Conservation (phyloP, 495 filamentous ascomycete species). For the Neurospora tetrasperma region DNA sequence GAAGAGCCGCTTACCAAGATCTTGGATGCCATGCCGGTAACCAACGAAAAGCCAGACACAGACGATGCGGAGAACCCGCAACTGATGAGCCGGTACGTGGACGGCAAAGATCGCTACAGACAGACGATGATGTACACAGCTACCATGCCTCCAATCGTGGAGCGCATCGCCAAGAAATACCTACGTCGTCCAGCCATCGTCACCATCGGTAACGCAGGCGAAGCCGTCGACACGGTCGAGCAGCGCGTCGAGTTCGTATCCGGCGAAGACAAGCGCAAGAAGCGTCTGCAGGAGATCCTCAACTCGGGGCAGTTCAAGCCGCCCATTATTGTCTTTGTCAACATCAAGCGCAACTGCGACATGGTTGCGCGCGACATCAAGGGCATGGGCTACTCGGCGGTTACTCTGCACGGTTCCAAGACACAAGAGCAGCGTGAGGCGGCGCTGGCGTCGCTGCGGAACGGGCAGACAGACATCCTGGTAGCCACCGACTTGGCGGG, state of each 20-base stretch:
- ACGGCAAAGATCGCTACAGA: constrained; percentile 77
- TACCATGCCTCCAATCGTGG: constrained; percentile 90
- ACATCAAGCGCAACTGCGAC: constrained; percentile 99
- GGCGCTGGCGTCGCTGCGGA: constrained; percentile 75
- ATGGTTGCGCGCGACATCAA: constrained; percentile 93
- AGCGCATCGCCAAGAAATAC: constrained; percentile 94
- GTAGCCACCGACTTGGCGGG: constrained; percentile 96
- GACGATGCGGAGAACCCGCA: constrained; percentile 85
- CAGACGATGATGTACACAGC: constrained; percentile 99
- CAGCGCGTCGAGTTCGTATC: constrained; percentile 89
- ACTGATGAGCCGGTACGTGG: constrained; percentile 74
- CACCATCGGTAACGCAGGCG: constrained; percentile 87
- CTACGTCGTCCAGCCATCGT: constrained; percentile 89
- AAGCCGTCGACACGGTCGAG: constrained; percentile 98
- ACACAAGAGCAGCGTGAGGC: constrained; percentile 97
- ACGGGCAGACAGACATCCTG: constrained; percentile 72
- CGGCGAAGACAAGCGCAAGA: constrained; percentile 96
- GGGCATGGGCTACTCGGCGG: constrained; percentile 80
- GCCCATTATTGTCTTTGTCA: constrained; percentile 98
- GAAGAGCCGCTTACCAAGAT: constrained; percentile 98
- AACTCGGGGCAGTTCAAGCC: constrained; percentile 74
- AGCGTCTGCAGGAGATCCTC: constrained; percentile 85
- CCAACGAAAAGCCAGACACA: constrained; percentile 92
- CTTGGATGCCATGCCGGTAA: constrained; percentile 88
- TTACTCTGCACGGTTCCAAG: constrained; percentile 90